Evolutionary conservation across 2,329 filamentous ascomycete species (phyloP).

Genomic region (Xylaria sp.): DNA sequence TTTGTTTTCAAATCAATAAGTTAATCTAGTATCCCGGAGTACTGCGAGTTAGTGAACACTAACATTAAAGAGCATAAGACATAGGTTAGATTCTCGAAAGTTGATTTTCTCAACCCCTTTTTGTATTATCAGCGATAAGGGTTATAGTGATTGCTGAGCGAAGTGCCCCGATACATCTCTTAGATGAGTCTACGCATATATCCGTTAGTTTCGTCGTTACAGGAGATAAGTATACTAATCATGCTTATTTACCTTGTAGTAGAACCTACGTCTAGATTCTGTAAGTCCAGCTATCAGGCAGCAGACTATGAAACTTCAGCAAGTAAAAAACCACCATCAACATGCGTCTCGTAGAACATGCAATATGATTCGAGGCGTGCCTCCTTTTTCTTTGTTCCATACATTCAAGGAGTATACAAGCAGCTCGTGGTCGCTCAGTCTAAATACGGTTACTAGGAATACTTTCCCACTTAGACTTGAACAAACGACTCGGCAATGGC

Average conservation of each 20-base stretch:
- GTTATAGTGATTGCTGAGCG: background rate
- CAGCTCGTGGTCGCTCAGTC: conserved; percentile 3
- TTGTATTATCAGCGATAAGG: background rate
- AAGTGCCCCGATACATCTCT: background rate
- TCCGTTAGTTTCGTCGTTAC: background rate
- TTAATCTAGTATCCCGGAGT: background rate
- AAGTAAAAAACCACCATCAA: background rate
- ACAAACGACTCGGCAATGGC: conserved; percentile 34
- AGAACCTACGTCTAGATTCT: background rate
- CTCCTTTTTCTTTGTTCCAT: conserved; percentile 19
- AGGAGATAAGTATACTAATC: no score
- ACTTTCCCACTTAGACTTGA: conserved; percentile 4
- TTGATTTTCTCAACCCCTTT: no score
- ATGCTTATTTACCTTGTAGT: background rate
- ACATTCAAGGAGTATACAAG: conserved; percentile 14
- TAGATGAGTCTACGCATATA: background rate
- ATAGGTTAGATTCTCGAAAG: background rate
- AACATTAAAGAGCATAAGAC: background rate
- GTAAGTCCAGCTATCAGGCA: background rate
- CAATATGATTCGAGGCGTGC: conserved; percentile 7
- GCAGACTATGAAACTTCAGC: background rate
- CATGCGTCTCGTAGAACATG: conserved; percentile 24
- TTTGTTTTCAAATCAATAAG: background rate
- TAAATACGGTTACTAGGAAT: background rate
- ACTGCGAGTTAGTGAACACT: background rate